Base-by-base conservation (phyloP, 108 stramenopile species). In the Bacterosira constricta region DNA sequence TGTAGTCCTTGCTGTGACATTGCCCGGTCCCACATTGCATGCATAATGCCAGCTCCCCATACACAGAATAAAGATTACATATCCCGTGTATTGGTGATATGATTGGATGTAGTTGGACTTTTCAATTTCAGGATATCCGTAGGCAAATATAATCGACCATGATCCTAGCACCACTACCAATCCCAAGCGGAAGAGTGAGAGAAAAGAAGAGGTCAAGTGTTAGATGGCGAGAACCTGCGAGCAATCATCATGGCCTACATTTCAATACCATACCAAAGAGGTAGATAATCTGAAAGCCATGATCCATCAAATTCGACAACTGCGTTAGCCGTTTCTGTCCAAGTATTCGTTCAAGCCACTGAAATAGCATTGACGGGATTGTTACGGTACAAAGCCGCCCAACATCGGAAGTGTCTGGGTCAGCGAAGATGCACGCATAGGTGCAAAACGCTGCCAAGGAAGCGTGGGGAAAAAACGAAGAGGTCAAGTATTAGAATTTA, bases 161-260 rank as follows among this genome's bases (percentile, higher is more conserved):
- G 74, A 76, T 51, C 90, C 90, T n/a, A 86, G 55, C 8, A 96
- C 90, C 8, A 92, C 79, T 25, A 83, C 66, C n/a, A n/a, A n/a
- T n/a, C n/a, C n/a, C n/a, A n/a, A n/a, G n/a, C n/a, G n/a, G n/a
- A n/a, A n/a, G n/a, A n/a, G n/a, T n/a, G n/a, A n/a, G 15, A 81
- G 71, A 44, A 88, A 90, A 10, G n/a, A n/a, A n/a, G n/a, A n/a
- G n/a, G n/a, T n/a, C n/a, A n/a, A n/a, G n/a, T n/a, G n/a, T n/a
- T n/a, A n/a, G n/a, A n/a, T n/a, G n/a, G n/a, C n/a, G n/a, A n/a
- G n/a, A n/a, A n/a, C n/a, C n/a, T n/a, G n/a, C n/a, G n/a, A n/a
- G n/a, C n/a, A n/a, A n/a, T n/a, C n/a, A n/a, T n/a, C n/a, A n/a
- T n/a, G n/a, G n/a, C n/a, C n/a, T n/a, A n/a, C n/a, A n/a, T n/a